Evolutionary conservation across 495 filamentous ascomycete species (phyloP), one percentile per base, ranked within the genome.

Genomic region (Penicillium goetzii): DNA sequence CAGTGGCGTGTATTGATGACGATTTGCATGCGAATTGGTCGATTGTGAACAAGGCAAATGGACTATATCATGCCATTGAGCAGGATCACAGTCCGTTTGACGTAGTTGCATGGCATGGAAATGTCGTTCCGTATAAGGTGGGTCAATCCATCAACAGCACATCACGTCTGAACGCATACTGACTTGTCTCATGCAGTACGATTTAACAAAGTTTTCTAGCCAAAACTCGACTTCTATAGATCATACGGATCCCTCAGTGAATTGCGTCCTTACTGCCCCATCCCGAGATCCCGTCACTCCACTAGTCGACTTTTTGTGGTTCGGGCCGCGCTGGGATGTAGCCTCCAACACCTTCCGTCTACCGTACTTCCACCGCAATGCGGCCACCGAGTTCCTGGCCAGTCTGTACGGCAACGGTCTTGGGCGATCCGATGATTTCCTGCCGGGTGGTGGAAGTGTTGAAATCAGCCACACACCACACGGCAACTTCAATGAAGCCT

Each of bases 81-180:
- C 77, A 80, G 54, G 74, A 80, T 58, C 77, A 78, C 57, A 80
- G 72, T 40, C 77, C 76, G 0, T 80, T 75, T 50, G 77, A 80
- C 40, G 50, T 80, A 6, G 72, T 80, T 11, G 77, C 77, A 6
- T 78, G 77, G 77, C 77, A 80, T 65, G 77, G 77, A 2, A 80
- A 80, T 60, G 74, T 76, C n/a, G 72, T 76, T 51, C 78, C 77
- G 10, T 81, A 79, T 53, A 80, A 80, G 68, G 73, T 73, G 40
- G 45, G 58, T 23, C 59, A 11, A 23, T 17, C 5, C 15, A 17
- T 17, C 21, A 17, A 52, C 17, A 28, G 47, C 23, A 17, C 19
- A 32, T 40, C 36, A 40, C 0, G 36, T 4, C 15, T 17, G 36
- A 40, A 14, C 36, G 1, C 2, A 17, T 52, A 25, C 49, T 52